These are phyloP conservation scores for Brasenia schreberi DNA, from an alignment of 164 flowering plant species.

Conservation along the genomic window DNA sequence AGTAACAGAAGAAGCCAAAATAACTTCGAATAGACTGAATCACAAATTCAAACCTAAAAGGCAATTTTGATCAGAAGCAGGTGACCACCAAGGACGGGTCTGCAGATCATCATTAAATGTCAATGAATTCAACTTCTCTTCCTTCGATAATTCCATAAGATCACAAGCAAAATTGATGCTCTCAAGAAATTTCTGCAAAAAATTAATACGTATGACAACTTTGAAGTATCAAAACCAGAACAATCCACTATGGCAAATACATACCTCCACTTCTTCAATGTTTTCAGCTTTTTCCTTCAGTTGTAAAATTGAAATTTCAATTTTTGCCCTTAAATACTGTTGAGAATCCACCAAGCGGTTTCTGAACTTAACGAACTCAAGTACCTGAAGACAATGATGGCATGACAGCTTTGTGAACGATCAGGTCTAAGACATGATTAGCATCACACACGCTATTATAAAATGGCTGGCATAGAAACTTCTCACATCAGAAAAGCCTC, in stretches of 20 bases:
- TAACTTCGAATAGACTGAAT: neutral
- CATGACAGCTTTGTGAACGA: no score
- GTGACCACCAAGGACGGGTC: conserved; percentile 97
- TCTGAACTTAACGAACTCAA: conserved; percentile 89
- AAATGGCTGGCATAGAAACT: no score
- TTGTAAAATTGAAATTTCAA: conserved; percentile 61
- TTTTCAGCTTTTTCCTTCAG: conserved; percentile 64
- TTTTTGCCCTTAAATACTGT: conserved; percentile 56
- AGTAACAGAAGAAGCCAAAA: neutral
- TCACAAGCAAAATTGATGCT: conserved; percentile 39
- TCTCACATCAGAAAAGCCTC: no score
- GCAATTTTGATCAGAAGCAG: conserved; percentile 54
- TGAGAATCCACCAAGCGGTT: conserved; percentile 60
- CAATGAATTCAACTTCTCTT: conserved; percentile 44
- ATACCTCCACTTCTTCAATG: conserved; percentile 72
- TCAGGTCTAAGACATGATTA: no score
- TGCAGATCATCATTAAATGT: conserved; percentile 82
- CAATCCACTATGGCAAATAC: conserved; percentile 2
- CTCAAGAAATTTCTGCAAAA: conserved; percentile 45
- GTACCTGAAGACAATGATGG: conserved; percentile 31
- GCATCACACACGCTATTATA: no score
- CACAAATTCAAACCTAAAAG: conserved; percentile 44
- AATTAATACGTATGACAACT: neutral
- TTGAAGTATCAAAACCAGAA: neutral
- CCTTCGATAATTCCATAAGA: conserved; percentile 49